Conservation (phyloP, 2,329 filamentous ascomycete genomes). For the Colletotrichum chrysophilum region DNA sequence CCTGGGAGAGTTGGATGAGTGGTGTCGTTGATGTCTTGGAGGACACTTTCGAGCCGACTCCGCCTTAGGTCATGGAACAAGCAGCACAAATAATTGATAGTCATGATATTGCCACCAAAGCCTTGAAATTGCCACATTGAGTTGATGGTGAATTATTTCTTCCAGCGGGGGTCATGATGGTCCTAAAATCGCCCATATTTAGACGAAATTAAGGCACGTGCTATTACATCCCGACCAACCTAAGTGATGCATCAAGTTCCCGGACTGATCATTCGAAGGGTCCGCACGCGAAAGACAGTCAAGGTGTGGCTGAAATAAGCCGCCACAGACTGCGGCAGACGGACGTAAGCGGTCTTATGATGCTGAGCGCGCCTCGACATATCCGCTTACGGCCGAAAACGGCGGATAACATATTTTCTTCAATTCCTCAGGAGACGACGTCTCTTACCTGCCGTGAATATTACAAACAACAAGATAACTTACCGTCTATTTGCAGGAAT, state of each 20-base stretch:
- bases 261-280: background rate
- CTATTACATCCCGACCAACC: background rate
- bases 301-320: background rate
- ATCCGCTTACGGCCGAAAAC: background rate
- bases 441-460: background rate
- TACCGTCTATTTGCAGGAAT: background rate
- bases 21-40: slow-evolving; percentile 8
- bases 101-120: fast-evolving
- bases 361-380: background rate
- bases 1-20: slow-evolving; percentile 14
- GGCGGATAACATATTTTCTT: background rate
- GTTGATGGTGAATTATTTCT: background rate
- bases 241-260: background rate
- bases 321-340: background rate
- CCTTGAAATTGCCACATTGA: background rate
- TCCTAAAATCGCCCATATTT: background rate
- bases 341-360: background rate
- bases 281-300: background rate
- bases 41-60: background rate
- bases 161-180: background rate
- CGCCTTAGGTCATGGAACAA: background rate
- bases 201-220: background rate
- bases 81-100: background rate
- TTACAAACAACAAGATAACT: background rate
- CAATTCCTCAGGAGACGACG: background rate